These are phyloP conservation scores for Scheffersomyces stipitis DNA, from an alignment of 805 yeast species.

Conservation along the genomic window DNA sequence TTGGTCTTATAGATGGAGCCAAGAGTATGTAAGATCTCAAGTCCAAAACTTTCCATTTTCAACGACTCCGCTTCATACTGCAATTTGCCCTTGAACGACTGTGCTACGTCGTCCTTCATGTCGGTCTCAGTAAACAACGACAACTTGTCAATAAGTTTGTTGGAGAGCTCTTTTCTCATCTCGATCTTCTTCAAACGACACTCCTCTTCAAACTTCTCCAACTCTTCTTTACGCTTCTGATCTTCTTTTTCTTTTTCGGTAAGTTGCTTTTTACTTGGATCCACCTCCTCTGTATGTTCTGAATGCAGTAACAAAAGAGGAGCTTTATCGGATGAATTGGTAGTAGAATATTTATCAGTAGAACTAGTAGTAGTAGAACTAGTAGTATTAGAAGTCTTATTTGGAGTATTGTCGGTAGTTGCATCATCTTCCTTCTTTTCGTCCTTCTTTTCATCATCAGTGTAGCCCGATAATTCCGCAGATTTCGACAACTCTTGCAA, in stretches of 20 bases:
- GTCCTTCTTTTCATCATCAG: slow-evolving; percentile 24
- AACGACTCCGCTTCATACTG: slow-evolving; percentile 80
- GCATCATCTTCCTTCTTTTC: slow-evolving; percentile 34
- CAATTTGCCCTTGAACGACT: slow-evolving; percentile 59
- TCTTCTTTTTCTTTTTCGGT: slow-evolving; percentile 43
- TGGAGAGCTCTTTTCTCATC: slow-evolving; percentile 59
- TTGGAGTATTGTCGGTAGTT: slow-evolving; percentile 7
- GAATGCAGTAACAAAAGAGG: background rate
- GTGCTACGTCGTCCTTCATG: slow-evolving; percentile 42
- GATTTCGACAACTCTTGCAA: slow-evolving; percentile 41
- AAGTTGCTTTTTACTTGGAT: slow-evolving; percentile 25
- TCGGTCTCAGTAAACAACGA: slow-evolving; percentile 46
- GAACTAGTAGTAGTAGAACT: slow-evolving; percentile 6
- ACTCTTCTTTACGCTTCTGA: slow-evolving; percentile 47
- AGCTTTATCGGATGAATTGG: background rate
- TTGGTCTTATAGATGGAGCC: slow-evolving; percentile 69
- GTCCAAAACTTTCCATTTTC: slow-evolving; percentile 83
- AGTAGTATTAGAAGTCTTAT: background rate
- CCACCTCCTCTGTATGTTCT: slow-evolving; percentile 1
- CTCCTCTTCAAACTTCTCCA: slow-evolving; percentile 75
- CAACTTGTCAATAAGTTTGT: slow-evolving; percentile 50
- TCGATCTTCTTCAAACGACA: slow-evolving; percentile 65
- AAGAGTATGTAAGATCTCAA: slow-evolving; percentile 73
- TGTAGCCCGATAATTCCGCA: slow-evolving; percentile 41
- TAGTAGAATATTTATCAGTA: slow-evolving; percentile 4